phyloP scores from a whole-genome alignment of 805 yeast species.

The Ogataea minuta region DNA sequence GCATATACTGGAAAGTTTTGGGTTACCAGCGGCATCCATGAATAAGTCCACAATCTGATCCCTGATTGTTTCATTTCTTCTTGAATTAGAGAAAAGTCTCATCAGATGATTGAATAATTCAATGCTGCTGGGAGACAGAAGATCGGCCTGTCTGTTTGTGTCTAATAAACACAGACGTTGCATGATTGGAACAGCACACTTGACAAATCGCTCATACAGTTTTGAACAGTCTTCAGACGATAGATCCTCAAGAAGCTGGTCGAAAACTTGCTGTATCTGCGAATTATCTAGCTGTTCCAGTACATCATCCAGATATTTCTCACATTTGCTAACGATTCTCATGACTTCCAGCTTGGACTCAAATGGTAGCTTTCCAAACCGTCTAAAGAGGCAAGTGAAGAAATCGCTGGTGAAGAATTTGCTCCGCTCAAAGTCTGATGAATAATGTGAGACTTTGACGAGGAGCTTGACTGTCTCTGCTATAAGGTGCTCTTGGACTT shows the following conservation, averaged over 20 bases:
- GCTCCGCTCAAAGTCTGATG: slow-evolving; percentile 9
- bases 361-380: slow-evolving; percentile 15
- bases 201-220: slow-evolving; percentile 15
- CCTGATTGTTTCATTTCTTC: slow-evolving; percentile 6
- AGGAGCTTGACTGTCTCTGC: slow-evolving; percentile 12
- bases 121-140: slow-evolving; percentile 18
- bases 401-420: slow-evolving; percentile 17
- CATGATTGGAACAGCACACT: slow-evolving; percentile 16
- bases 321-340: slow-evolving; percentile 14
- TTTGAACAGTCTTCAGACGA: slow-evolving; percentile 14
- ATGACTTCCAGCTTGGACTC: slow-evolving; percentile 18
- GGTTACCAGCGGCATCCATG: slow-evolving; percentile 17
- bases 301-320: slow-evolving; percentile 5
- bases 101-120: slow-evolving; percentile 15
- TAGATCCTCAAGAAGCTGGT: slow-evolving; percentile 19
- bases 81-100: slow-evolving; percentile 7
- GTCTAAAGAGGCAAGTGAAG: slow-evolving; percentile 15
- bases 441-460: slow-evolving; percentile 15
- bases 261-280: slow-evolving; percentile 18
- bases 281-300: slow-evolving; percentile 12
- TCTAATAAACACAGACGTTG: slow-evolving; percentile 17
- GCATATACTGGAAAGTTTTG: slow-evolving; percentile 8
- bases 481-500: slow-evolving; percentile 9
- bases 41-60: slow-evolving; percentile 16
- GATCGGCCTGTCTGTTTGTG: slow-evolving; percentile 13